phyloP scores from a whole-genome alignment of 23 red algal genomes.

The Chondrus crispus region DNA sequence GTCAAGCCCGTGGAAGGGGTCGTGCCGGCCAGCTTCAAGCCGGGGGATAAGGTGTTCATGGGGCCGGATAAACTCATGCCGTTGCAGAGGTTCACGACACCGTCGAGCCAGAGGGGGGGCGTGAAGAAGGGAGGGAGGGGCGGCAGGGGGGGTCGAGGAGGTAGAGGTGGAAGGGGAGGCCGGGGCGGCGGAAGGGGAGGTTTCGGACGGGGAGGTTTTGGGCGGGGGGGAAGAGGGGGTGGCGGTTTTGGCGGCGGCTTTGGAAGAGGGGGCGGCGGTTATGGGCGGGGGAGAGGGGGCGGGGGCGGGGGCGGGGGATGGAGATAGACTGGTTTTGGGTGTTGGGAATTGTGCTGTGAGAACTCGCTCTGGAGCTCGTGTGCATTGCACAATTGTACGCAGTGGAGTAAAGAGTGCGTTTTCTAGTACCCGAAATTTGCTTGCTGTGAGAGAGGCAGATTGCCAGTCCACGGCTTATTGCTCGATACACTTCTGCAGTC shows the following conservation, averaged over 20 bases:
- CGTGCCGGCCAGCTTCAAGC: constrained; percentile 78
- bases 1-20: constrained; percentile 86
- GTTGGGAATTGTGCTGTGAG: too few species aligned
- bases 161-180: constrained; percentile 12
- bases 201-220: neutral
- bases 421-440: too few species aligned
- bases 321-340: neutral
- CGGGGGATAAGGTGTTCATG: constrained; percentile 90
- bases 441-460: too few species aligned
- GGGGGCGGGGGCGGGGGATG: constrained; percentile 1
- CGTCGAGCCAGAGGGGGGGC: constrained; percentile 4
- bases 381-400: too few species aligned
- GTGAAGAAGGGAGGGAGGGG: constrained; percentile 42
- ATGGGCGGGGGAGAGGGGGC: neutral
- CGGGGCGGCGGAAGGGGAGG: constrained; percentile 36
- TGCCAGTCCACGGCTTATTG: too few species aligned
- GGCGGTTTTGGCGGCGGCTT: constrained; percentile 12
- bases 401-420: too few species aligned
- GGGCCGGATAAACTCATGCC: constrained; percentile 84
- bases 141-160: constrained; percentile 38
- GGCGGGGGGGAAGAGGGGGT: constrained; percentile 27
- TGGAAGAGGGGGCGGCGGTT: constrained; percentile 10
- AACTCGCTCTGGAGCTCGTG: too few species aligned
- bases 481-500: too few species aligned
- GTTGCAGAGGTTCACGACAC: constrained; percentile 59